Conservation (phyloP, 2,329 filamentous ascomycete species). For the Neophaeococcomyces mojaviensis region DNA sequence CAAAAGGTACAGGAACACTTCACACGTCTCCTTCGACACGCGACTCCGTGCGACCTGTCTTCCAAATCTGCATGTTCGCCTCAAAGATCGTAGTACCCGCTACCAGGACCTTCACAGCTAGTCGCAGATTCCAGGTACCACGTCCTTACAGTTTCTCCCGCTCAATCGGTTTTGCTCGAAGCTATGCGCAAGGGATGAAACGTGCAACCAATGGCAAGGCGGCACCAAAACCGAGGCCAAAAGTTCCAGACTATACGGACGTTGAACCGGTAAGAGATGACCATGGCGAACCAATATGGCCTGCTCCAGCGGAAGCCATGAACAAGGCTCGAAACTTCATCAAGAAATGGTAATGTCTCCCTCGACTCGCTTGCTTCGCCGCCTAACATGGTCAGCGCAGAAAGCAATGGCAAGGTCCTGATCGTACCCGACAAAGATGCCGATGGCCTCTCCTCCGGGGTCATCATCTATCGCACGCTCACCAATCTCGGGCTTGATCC, state of each 20-base stretch:
- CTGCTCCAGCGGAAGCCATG: slow-evolving; percentile 51
- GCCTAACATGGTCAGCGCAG: slow-evolving; percentile 26
- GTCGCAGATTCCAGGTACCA: not conserved
- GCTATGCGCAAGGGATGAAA: slow-evolving; percentile 18
- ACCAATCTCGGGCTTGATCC: slow-evolving; percentile 49
- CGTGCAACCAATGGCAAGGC: slow-evolving; percentile 10
- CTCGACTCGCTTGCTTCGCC: slow-evolving; percentile 30
- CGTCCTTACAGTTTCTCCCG: not conserved
- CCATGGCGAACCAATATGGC: slow-evolving; percentile 51
- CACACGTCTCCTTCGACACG: no score
- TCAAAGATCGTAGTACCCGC: no score
- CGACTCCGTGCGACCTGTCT: no score
- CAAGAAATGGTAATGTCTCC: slow-evolving; percentile 37
- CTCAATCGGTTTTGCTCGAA: not conserved
- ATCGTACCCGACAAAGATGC: slow-evolving; percentile 64
- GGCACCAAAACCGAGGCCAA: slow-evolving; percentile 16
- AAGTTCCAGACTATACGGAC: slow-evolving; percentile 27
- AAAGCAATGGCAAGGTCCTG: slow-evolving; percentile 44
- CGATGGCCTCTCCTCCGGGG: slow-evolving; percentile 58
- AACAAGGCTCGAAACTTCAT: slow-evolving; percentile 50
- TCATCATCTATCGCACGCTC: slow-evolving; percentile 55
- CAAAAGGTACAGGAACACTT: no score
- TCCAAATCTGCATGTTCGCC: no score
- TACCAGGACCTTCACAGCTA: no score
- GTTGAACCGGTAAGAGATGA: slow-evolving; percentile 29